These are phyloP conservation scores for Trametes sp. DNA, from an alignment of 1,284 basidiomycete species.

Conservation along the genomic window DNA sequence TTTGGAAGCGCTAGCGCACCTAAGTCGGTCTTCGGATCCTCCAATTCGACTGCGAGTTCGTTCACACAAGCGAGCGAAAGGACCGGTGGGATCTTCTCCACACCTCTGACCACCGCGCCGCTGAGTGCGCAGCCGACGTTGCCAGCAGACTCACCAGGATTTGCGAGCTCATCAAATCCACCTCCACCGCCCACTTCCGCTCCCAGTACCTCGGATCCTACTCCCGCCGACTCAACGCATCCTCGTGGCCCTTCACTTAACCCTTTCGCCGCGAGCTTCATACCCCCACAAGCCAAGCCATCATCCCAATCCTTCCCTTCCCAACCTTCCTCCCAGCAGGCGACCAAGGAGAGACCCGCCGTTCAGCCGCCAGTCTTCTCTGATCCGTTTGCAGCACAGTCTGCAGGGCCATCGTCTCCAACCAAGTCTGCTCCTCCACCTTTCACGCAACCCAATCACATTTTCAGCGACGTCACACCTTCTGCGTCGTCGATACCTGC, in stretches of 20 bases:
- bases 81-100: background rate
- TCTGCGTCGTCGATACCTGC: background rate
- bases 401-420: background rate
- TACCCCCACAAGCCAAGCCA: conserved; percentile 7
- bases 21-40: conserved; percentile 24
- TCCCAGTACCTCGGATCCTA: background rate
- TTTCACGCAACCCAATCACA: background rate
- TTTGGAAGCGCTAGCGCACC: conserved; percentile 15
- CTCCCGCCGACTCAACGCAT: background rate
- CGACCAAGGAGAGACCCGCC: background rate
- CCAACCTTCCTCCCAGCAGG: conserved; percentile 2
- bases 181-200: background rate
- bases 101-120: background rate
- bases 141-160: conserved; percentile 13
- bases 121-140: conserved; percentile 22
- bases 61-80: conserved; percentile 6
- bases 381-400: conserved; percentile 1
- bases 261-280: conserved; percentile 24
- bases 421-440: background rate
- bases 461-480: conserved; percentile 16
- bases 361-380: conserved; percentile 10
- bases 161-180: background rate
- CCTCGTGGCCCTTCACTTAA: conserved; percentile 9
- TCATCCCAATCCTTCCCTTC: conserved; percentile 1
- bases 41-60: conserved; percentile 13